A percentile compares a stretch with the other conserved stretches of the same genome.
Evolutionary conservation across 2,329 filamentous ascomycete genomes (phyloP).

Genomic region (Nannizzia gypsea): DNA sequence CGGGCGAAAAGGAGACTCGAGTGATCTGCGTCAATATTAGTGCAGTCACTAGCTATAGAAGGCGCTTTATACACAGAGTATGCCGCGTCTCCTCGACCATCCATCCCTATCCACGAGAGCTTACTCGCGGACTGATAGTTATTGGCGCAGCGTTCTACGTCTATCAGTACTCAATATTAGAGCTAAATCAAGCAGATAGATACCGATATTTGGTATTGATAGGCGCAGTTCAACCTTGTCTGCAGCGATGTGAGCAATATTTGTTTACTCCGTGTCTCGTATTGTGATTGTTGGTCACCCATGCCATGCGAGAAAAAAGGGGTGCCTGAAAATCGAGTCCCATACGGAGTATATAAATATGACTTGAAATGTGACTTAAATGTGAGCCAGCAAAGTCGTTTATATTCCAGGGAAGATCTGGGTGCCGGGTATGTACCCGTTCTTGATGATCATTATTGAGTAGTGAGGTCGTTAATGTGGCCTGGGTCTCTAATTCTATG

Average conservation of each 20-base stretch:
- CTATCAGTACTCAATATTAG: too few species aligned
- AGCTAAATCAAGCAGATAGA: background rate
- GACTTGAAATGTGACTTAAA: too few species aligned
- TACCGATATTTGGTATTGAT: background rate
- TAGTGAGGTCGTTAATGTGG: background rate
- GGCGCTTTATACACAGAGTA: too few species aligned
- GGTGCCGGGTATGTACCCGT: background rate
- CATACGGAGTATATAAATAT: too few species aligned
- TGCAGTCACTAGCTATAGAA: background rate
- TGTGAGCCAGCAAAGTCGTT: background rate
- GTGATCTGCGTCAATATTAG: background rate
- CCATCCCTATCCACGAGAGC: too few species aligned
- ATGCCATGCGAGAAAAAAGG: background rate
- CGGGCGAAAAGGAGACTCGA: background rate
- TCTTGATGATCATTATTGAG: background rate
- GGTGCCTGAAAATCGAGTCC: background rate
- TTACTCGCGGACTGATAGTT: too few species aligned
- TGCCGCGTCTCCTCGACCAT: too few species aligned
- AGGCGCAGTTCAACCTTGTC: background rate
- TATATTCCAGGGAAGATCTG: background rate
- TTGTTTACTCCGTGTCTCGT: background rate
- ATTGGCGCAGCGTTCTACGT: too few species aligned
- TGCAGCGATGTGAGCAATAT: background rate
- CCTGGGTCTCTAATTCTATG: background rate
- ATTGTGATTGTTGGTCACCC: background rate